Conservation (phyloP, 2,329 filamentous ascomycete genomes). For the Onygenales sp. region DNA sequence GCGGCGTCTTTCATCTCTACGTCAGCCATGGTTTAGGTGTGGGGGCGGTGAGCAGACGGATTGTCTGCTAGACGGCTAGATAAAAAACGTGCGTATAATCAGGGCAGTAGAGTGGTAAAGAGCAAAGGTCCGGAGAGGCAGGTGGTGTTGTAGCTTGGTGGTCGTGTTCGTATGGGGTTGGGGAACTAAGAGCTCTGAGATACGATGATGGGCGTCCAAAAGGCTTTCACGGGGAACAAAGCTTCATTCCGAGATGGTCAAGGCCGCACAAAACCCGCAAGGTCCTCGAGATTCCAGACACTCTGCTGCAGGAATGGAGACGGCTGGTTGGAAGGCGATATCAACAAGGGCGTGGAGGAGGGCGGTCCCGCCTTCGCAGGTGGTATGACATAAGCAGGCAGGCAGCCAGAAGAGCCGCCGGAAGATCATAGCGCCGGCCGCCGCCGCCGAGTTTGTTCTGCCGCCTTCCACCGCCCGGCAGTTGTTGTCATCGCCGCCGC, state of each 20-base stretch:
- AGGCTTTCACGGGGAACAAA: too few relatives aligned
- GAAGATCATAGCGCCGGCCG: not conserved
- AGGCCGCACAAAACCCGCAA: too few relatives aligned
- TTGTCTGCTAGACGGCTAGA: too few relatives aligned
- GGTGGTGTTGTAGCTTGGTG: not conserved
- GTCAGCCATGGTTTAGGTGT: conserved; percentile 64
- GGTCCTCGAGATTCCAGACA: too few relatives aligned
- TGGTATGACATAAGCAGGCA: not conserved
- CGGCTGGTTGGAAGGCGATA: too few relatives aligned
- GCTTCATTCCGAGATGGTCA: too few relatives aligned
- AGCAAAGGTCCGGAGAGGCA: not conserved
- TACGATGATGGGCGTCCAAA: too few relatives aligned
- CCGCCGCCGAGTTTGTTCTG: not conserved
- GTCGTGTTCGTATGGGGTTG: not conserved
- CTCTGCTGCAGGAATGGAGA: too few relatives aligned
- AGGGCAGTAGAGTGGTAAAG: not conserved
- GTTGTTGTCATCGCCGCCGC: not conserved
- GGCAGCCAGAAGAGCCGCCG: not conserved
- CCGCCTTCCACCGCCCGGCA: not conserved
- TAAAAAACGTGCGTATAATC: too few relatives aligned
- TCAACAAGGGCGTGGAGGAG: too few relatives aligned
- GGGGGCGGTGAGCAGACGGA: not conserved
- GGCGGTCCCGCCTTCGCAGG: too few relatives aligned
- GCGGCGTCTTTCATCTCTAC: conserved; percentile 92
- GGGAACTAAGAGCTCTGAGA: not conserved